Evolutionary conservation across 805 yeast species (phyloP).

Genomic region (Lipomyces spencermartinsiae): DNA sequence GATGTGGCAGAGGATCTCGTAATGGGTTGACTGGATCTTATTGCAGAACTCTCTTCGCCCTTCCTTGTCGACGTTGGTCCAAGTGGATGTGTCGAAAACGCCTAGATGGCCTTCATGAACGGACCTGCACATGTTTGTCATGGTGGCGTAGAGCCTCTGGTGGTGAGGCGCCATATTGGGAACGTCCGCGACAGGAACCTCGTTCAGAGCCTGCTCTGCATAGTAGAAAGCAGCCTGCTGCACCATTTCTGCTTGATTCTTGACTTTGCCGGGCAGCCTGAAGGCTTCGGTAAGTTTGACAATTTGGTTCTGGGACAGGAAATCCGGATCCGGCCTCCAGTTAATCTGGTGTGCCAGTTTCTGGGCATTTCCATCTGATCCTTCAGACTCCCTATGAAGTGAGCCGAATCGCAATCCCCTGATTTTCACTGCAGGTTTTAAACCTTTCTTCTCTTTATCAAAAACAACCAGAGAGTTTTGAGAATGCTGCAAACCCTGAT

Average conservation of each 20-base stretch:
- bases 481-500: background rate
- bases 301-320: background rate
- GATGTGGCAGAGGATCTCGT: conserved; percentile 1
- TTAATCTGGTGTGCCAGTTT: background rate
- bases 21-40: background rate
- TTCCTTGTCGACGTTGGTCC: background rate
- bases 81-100: background rate
- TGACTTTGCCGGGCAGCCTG: background rate
- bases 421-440: background rate
- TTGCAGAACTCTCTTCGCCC: background rate
- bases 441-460: background rate
- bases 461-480: background rate
- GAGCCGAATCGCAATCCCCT: conserved; percentile 1
- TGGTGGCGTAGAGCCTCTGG: background rate
- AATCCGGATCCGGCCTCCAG: background rate
- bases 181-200: background rate
- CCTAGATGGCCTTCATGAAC: background rate
- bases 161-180: background rate
- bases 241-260: background rate
- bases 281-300: background rate
- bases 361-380: background rate
- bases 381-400: background rate
- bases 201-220: background rate
- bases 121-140: background rate
- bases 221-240: background rate